Evolutionary conservation across 1,284 basidiomycete species (phyloP).

Genomic region (Malassezia yamatoensis): DNA sequence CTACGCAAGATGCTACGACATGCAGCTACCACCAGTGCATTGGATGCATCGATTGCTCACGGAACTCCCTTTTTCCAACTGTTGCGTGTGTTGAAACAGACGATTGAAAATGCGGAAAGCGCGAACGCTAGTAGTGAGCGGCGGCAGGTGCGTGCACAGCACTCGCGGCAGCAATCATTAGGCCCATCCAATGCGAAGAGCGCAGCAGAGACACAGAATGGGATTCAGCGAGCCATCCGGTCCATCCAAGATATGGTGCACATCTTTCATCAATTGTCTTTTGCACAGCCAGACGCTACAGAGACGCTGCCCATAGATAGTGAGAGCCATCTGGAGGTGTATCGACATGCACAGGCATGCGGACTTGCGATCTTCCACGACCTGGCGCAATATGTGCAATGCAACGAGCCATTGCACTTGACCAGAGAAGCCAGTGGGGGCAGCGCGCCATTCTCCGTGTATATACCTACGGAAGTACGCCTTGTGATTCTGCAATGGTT

Average conservation of each 20-base stretch:
- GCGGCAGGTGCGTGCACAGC: conserved; percentile 1
- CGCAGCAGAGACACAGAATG: neutral
- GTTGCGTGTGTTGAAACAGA: conserved; percentile 20
- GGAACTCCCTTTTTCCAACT: neutral
- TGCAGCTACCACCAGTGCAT: conserved; percentile 23
- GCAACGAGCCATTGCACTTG: neutral
- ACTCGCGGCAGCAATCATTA: conserved; percentile 11
- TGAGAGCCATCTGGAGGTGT: conserved; percentile 19
- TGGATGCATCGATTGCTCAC: conserved; percentile 1
- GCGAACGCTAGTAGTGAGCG: neutral
- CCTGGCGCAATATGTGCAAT: conserved; percentile 31
- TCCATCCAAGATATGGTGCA: conserved; percentile 32
- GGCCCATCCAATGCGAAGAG: conserved; percentile 3
- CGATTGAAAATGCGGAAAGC: conserved; percentile 2
- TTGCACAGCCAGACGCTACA: conserved; percentile 33
- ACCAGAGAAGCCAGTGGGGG: conserved; percentile 1
- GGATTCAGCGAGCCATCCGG: conserved; percentile 21
- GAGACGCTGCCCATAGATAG: conserved; percentile 23
- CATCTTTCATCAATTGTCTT: conserved; percentile 43
- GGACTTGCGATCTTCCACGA: conserved; percentile 39
- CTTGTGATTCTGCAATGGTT: conserved; percentile 74
- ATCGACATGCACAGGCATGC: conserved; percentile 25
- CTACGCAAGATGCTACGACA: conserved; percentile 35
- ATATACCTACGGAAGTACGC: conserved; percentile 44
- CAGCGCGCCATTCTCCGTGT: neutral